Conservation (phyloP, 169 alveolate genomes). For the Plasmodium vivax region DNA sequence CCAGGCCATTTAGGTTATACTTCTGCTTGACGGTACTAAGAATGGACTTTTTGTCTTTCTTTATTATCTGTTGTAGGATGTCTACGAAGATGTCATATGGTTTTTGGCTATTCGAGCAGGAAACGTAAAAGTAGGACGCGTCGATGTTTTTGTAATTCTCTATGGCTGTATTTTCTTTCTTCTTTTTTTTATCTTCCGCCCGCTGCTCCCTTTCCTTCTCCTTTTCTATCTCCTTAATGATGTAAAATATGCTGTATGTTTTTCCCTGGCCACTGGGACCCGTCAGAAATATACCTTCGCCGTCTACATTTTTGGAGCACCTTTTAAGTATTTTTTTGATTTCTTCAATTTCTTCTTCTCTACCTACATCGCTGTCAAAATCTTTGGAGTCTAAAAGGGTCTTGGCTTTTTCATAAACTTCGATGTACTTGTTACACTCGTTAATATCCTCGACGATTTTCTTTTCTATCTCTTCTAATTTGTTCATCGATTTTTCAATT, state of each 20-base stretch:
- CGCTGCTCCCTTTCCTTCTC: constrained; percentile 22
- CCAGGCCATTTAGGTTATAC: constrained; percentile 52
- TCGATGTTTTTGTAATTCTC: constrained; percentile 37
- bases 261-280: constrained; percentile 73
- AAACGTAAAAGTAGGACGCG: constrained; percentile 61
- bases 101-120: constrained; percentile 53
- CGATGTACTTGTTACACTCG: constrained; percentile 62
- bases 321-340: constrained; percentile 42
- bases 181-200: neutral
- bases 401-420: constrained; percentile 60
- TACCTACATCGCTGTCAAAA: constrained; percentile 67
- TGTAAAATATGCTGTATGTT: constrained; percentile 65
- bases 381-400: constrained; percentile 63
- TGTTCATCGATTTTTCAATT: constrained; percentile 36
- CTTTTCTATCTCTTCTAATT: constrained; percentile 63
- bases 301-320: constrained; percentile 26
- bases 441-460: constrained; percentile 38
- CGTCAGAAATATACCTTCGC: constrained; percentile 59
- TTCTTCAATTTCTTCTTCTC: constrained; percentile 56
- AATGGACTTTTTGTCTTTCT: constrained; percentile 38
- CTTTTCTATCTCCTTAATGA: constrained; percentile 53
- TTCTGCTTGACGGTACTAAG: constrained; percentile 31
- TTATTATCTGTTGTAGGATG: constrained; percentile 53
- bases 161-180: neutral
- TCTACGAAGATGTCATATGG: constrained; percentile 70